Evolutionary conservation across 148 eudicot genomes (phyloP).

Genomic region (Dysphania ambrosioides): DNA sequence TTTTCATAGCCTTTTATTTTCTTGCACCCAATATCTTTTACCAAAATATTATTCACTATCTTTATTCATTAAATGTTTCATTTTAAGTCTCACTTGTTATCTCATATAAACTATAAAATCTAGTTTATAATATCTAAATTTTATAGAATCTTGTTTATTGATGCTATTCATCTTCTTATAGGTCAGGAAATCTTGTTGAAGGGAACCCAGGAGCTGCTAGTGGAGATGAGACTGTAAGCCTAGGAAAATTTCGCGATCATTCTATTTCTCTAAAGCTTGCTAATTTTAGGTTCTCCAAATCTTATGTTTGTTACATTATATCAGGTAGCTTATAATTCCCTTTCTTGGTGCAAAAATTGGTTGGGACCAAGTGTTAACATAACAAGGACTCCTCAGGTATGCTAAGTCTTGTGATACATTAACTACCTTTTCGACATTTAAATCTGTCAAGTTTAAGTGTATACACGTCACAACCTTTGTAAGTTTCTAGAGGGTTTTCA

Average conservation of each 20-base stretch:
- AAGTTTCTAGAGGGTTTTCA: no score
- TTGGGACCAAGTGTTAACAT: slow-evolving; percentile 86
- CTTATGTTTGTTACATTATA: slow-evolving; percentile 2
- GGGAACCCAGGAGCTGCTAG: slow-evolving; percentile 83
- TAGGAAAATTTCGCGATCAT: background rate
- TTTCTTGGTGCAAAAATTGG: slow-evolving; percentile 99
- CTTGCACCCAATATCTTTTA: background rate
- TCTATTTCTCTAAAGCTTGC: slow-evolving; percentile 3
- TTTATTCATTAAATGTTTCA: background rate
- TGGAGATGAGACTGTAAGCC: slow-evolving; percentile 94
- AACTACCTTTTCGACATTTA: background rate
- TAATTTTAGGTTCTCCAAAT: slow-evolving; percentile 11
- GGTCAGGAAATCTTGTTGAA: slow-evolving; percentile 90
- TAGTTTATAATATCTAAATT: background rate
- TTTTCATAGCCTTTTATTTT: background rate
- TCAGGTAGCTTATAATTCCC: slow-evolving; percentile 95
- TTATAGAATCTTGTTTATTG: slow-evolving; percentile 4
- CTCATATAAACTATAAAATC: background rate
- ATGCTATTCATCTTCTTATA: slow-evolving; percentile 27
- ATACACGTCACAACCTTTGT: no score
- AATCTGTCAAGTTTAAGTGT: background rate
- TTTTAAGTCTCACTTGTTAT: background rate
- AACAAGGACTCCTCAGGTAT: slow-evolving; percentile 97
- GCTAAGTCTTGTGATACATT: background rate
- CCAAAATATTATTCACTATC: background rate